Evolutionary conservation across 2,329 filamentous ascomycete genomes (phyloP), one percentile per base, ranked within the genome.

Genomic region (Chalaropsis thielavioides): DNA sequence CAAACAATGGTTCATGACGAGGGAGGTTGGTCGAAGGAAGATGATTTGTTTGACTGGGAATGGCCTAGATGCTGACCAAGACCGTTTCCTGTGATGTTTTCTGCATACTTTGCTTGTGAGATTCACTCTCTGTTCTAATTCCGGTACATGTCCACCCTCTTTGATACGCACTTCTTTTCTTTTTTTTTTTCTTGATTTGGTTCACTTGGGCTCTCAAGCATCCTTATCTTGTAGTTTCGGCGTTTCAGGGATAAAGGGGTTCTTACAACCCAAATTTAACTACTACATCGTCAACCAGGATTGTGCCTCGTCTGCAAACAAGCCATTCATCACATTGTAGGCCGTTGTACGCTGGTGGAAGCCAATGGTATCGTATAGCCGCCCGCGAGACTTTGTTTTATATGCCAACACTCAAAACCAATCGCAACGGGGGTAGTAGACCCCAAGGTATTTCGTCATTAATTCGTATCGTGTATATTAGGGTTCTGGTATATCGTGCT

Each of bases 361-460:
- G 10, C 31, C 5, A 46, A 46, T n/a, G n/a, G n/a, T n/a, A 10
- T 46, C 4, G 15, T n/a, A n/a, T n/a, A n/a, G n/a, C n/a, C n/a
- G n/a, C n/a, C n/a, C n/a, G n/a, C n/a, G n/a, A n/a, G n/a, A n/a
- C n/a, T n/a, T n/a, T n/a, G n/a, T n/a, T n/a, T n/a, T n/a, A n/a
- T n/a, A n/a, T n/a, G n/a, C 1, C 24, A 56, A n/a, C 43, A 46
- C 54, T 58, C 5, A 13, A 38, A 10, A 38, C 24, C 13, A 38
- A 6, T 58, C 17, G 54, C 54, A 35, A 58, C 24, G 54, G 54
- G 27, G 24, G 1, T 13, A 38, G 31, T 24, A 38, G 17, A 10
- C 64, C 43, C 58, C 56, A 15, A 63, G 49, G 35, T 56, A 43
- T 51, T 38, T 64, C 54, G 54, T 62, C 43, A 54, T 66, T 60